Percentiles rank a stretch among this genome's conserved stretches.
Conservation (phyloP, 2,329 filamentous ascomycete genomes). For the Pseudocercospora cruenta region DNA sequence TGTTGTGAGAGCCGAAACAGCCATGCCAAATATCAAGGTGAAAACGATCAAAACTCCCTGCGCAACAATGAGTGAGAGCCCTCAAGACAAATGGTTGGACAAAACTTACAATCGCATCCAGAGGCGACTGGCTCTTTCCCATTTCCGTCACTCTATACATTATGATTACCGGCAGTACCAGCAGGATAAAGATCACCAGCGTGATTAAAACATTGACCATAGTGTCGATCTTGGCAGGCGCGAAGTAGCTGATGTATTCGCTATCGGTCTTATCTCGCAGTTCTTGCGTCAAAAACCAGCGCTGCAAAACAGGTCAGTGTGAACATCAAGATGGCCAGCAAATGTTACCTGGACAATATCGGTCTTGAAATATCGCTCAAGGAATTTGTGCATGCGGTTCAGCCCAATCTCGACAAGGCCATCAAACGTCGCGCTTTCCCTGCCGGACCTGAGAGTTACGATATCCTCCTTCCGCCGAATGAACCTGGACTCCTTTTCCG, state of each 20-base stretch:
- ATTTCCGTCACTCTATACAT: conserved; percentile 45
- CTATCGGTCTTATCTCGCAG: conserved; percentile 43
- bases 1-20: conserved; percentile 30
- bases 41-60: conserved; percentile 45
- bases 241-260: conserved; percentile 42
- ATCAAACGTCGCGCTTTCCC: conserved; percentile 48
- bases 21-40: conserved; percentile 38
- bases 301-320: conserved; percentile 29
- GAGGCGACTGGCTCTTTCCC: conserved; percentile 35
- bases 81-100: no score
- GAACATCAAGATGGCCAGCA: neutral
- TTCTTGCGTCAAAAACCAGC: conserved; percentile 45
- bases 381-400: conserved; percentile 16
- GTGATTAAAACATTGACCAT: conserved; percentile 49
- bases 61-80: neutral
- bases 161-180: conserved; percentile 46
- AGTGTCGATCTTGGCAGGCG: conserved; percentile 42
- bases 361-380: conserved; percentile 37
- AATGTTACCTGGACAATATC: conserved; percentile 34
- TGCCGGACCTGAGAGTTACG: conserved; percentile 43
- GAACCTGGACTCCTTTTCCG: conserved; percentile 40
- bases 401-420: conserved; percentile 40
- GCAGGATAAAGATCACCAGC: conserved; percentile 47
- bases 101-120: conserved; percentile 42
- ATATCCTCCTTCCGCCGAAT: conserved; percentile 48